These are phyloP conservation scores for Stagonosporopsis rhizophila DNA, from an alignment of 2,329 filamentous ascomycete genomes.

Conservation along the genomic window DNA sequence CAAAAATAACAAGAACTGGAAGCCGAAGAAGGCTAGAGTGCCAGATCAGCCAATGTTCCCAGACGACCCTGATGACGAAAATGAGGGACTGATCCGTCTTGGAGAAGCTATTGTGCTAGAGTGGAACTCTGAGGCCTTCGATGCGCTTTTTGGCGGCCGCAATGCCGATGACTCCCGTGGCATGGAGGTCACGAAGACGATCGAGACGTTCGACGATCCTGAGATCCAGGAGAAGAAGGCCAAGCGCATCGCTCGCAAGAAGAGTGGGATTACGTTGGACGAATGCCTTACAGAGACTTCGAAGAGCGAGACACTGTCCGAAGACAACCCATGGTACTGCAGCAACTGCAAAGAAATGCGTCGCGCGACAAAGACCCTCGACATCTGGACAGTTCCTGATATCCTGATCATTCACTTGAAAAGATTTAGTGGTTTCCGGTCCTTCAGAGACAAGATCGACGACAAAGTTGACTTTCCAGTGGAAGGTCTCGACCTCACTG, in stretches of 20 bases:
- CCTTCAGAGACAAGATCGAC: conserved; percentile 88
- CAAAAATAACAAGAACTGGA: conserved; percentile 45
- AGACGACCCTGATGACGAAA: conserved; percentile 47
- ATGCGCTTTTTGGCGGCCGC: conserved; percentile 69
- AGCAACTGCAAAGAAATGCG: conserved; percentile 93
- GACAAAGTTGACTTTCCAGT: conserved; percentile 90
- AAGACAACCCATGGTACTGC: conserved; percentile 98
- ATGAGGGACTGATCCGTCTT: conserved; percentile 73
- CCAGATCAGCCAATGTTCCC: conserved; percentile 39
- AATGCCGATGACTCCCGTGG: conserved; percentile 63
- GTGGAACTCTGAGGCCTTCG: conserved; percentile 75
- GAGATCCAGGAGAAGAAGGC: conserved; percentile 70
- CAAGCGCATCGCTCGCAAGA: conserved; percentile 69
- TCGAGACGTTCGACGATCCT: conserved; percentile 62
- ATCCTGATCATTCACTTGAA: conserved; percentile 95
- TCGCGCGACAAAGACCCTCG: conserved; percentile 92
- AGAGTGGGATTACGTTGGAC: conserved; percentile 80
- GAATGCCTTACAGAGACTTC: conserved; percentile 96
- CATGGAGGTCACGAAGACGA: conserved; percentile 64
- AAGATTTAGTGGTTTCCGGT: conserved; percentile 85
- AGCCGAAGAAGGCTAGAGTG: conserved; percentile 41
- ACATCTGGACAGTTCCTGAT: conserved; percentile 95
- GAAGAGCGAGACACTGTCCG: conserved; percentile 89
- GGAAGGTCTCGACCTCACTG: conserved; percentile 81
- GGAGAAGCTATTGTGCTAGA: conserved; percentile 88